Conservation (phyloP, 805 yeast genomes). For the Hanseniaspora valbyensis region DNA sequence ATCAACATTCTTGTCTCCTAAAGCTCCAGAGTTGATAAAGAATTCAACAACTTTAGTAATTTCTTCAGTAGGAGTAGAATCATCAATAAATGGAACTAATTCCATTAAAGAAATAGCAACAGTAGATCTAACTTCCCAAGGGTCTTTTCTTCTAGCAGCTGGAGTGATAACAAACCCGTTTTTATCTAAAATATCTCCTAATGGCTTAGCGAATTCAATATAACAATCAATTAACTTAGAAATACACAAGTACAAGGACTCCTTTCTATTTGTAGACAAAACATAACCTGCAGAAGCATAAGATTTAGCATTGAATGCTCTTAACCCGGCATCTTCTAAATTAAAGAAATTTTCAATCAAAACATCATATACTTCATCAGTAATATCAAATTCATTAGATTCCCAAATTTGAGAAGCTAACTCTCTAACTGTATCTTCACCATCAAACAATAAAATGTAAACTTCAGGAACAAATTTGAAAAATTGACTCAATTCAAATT, state of each 20-base stretch:
- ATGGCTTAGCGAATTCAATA: constrained; percentile 51
- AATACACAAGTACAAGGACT: constrained; percentile 31
- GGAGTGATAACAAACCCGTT: constrained; percentile 66
- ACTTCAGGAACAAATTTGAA: constrained; percentile 51
- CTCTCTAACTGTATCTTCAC: constrained; percentile 48
- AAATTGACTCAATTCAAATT: constrained; percentile 42
- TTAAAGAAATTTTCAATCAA: constrained; percentile 42
- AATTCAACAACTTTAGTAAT: constrained; percentile 51
- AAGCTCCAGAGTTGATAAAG: constrained; percentile 49
- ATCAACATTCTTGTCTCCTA: constrained; percentile 60
- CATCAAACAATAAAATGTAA: constrained; percentile 70
- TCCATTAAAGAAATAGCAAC: constrained; percentile 56
- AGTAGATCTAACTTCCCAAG: constrained; percentile 80
- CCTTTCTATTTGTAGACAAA: constrained; percentile 23
- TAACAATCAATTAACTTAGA: constrained; percentile 45
- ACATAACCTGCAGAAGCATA: constrained; percentile 45
- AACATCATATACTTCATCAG: constrained; percentile 30
- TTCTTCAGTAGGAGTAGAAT: constrained; percentile 36
- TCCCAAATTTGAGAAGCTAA: constrained; percentile 77
- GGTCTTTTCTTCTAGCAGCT: constrained; percentile 51
- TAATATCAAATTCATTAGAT: constrained; percentile 45
- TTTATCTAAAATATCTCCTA: constrained; percentile 65
- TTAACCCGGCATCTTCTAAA: constrained; percentile 50
- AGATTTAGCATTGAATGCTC: constrained; percentile 64
- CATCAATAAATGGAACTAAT: constrained; percentile 5